Evolutionary conservation across 2,329 filamentous ascomycete species (phyloP).

Genomic region (Iodosphaeria phyllophila): DNA sequence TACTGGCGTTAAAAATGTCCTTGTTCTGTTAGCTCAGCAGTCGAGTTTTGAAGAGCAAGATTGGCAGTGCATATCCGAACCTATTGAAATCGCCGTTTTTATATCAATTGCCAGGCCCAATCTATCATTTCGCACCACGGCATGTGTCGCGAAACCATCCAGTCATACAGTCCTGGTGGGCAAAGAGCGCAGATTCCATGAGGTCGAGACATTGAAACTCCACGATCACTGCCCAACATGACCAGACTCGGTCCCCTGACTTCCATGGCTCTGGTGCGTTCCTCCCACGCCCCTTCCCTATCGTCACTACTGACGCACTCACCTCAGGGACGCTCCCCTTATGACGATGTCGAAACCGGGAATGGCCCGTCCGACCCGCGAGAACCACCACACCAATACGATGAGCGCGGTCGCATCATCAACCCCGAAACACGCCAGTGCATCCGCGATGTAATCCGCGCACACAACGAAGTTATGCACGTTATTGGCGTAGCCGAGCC

Average conservation of each 20-base stretch:
- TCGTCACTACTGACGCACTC: slow-evolving; percentile 2
- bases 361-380: slow-evolving; percentile 22
- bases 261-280: slow-evolving; percentile 33
- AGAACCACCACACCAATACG: slow-evolving; percentile 28
- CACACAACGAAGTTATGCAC: slow-evolving; percentile 45
- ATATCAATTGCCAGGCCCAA: no score
- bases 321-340: slow-evolving; percentile 36
- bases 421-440: slow-evolving; percentile 34
- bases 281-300: neutral
- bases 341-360: slow-evolving; percentile 35
- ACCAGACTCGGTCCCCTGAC: slow-evolving; percentile 35
- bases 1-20: no score
- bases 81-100: no score
- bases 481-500: slow-evolving; percentile 43
- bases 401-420: slow-evolving; percentile 33
- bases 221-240: slow-evolving; percentile 23
- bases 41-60: no score
- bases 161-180: no score
- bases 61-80: no score
- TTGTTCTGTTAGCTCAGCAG: no score
- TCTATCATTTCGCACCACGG: no score
- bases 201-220: no score
- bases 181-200: no score
- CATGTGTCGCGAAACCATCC: no score
- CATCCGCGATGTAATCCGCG: slow-evolving; percentile 36